phyloP scores from a whole-genome alignment of 2,329 filamentous ascomycete genomes.

The Didymella sp. region DNA sequence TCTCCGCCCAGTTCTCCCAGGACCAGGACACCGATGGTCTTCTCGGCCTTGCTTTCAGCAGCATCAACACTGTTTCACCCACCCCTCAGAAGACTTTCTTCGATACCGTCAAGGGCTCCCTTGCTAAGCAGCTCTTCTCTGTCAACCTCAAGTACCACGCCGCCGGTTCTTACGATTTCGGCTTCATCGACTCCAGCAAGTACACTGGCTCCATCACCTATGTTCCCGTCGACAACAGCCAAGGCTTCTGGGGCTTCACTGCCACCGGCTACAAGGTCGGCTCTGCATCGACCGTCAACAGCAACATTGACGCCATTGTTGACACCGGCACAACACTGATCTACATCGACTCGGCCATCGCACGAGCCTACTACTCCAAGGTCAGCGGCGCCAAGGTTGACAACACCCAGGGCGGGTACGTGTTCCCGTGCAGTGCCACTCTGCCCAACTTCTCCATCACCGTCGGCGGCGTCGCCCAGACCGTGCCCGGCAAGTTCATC shows the following conservation, averaged over 20 bases:
- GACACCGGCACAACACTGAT: constrained; percentile 76
- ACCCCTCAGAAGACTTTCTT: constrained; percentile 64
- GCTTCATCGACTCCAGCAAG: constrained; percentile 64
- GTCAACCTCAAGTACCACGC: constrained; percentile 62
- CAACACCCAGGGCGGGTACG: constrained; percentile 60
- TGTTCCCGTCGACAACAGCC: constrained; percentile 60
- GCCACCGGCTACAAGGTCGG: constrained; percentile 65
- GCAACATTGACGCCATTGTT: constrained; percentile 63
- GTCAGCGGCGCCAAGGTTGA: constrained; percentile 61
- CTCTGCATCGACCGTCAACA: constrained; percentile 46
- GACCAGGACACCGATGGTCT: constrained; percentile 65
- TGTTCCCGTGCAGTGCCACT: constrained; percentile 59
- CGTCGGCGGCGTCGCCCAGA: constrained; percentile 59
- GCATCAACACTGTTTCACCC: constrained; percentile 64
- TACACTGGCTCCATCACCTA: constrained; percentile 67
- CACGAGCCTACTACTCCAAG: constrained; percentile 65
- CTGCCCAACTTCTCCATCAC: constrained; percentile 62
- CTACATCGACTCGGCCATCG: constrained; percentile 62
- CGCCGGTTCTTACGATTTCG: constrained; percentile 62
- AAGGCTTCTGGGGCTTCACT: constrained; percentile 70
- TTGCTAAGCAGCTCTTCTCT: constrained; percentile 64
- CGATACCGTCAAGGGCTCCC: constrained; percentile 62
- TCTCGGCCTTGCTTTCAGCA: constrained; percentile 66
- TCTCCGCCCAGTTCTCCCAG: constrained; percentile 61
- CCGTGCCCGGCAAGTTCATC: constrained; percentile 62